Evolutionary conservation across 2,329 filamentous ascomycete genomes (phyloP).

Genomic region (Orbilia blumenaviensis): DNA sequence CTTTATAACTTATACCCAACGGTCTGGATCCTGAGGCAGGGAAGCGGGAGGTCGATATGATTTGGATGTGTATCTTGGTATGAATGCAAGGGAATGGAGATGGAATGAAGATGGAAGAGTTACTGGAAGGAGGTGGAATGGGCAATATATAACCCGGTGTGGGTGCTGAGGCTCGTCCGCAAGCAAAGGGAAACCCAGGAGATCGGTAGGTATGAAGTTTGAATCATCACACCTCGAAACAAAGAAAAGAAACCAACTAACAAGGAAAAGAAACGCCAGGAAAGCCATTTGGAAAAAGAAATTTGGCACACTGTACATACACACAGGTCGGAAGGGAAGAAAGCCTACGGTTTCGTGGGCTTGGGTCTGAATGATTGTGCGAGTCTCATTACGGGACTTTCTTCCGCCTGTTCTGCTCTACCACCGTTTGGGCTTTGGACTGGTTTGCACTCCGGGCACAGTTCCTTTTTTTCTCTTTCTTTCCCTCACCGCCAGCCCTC

Average conservation of each 20-base stretch:
- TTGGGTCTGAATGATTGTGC: conserved; percentile 41
- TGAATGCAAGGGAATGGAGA: conserved; percentile 52
- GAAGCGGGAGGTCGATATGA: conserved; percentile 33
- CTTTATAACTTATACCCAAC: conserved; percentile 3
- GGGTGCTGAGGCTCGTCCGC: conserved; percentile 51
- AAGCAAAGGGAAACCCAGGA: conserved; percentile 48
- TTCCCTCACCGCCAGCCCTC: not conserved
- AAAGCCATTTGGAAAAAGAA: conserved; percentile 25
- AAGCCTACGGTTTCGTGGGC: conserved; percentile 43
- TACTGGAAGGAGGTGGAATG: conserved; percentile 54
- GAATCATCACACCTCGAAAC: conserved; percentile 49
- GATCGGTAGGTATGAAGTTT: conserved; percentile 41
- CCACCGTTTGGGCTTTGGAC: too few relatives aligned
- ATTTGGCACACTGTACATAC: not conserved
- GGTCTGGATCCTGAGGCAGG: conserved; percentile 26
- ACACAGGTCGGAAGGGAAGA: conserved; percentile 5
- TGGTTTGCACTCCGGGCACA: conserved; percentile 31
- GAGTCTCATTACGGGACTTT: conserved; percentile 53
- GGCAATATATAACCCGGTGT: conserved; percentile 49
- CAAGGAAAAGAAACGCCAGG: not conserved
- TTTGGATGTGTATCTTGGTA: conserved; percentile 17
- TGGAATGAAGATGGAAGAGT: conserved; percentile 53
- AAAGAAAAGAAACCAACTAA: conserved; percentile 29
- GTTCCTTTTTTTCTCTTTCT: conserved; percentile 23
- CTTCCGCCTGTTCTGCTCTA: conserved; percentile 41